Conservation (phyloP, 352 stramenopile species). For the Halophytophthora polymorphica region DNA sequence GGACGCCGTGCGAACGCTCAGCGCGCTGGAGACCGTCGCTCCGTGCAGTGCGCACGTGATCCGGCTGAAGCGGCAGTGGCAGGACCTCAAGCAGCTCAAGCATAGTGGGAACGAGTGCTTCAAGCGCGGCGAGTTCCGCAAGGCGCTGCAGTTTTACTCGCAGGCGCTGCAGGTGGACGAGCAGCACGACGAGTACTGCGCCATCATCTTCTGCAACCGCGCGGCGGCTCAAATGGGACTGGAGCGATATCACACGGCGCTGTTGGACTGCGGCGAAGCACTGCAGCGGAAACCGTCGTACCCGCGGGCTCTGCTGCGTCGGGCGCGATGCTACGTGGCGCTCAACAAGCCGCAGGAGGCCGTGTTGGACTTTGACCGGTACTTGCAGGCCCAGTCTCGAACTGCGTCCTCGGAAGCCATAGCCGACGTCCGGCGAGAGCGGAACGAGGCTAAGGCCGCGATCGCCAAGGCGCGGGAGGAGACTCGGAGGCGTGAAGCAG, state of each 20-base stretch:
- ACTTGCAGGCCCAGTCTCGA: constrained; percentile 44
- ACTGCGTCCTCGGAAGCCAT: constrained; percentile 18
- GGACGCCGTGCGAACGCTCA: constrained; percentile 49
- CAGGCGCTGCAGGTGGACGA: constrained; percentile 63
- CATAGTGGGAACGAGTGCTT: constrained; percentile 68
- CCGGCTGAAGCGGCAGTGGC: constrained; percentile 58
- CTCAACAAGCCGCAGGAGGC: constrained; percentile 58
- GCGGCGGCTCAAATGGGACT: constrained; percentile 78
- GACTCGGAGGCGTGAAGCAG: constrained; percentile 30
- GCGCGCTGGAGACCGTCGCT: constrained; percentile 54
- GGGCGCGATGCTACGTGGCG: constrained; percentile 65
- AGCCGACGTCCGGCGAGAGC: constrained; percentile 43
- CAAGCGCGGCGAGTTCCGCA: constrained; percentile 48
- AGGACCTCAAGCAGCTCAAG: constrained; percentile 69
- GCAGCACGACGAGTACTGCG: constrained; percentile 69
- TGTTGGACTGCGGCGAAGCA: constrained; percentile 74
- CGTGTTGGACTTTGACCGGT: constrained; percentile 74
- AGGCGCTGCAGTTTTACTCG: constrained; percentile 57
- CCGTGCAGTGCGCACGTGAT: constrained; percentile 74
- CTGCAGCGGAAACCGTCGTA: constrained; percentile 62
- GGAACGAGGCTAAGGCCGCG: constrained; percentile 39
- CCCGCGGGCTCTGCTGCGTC: constrained; percentile 52
- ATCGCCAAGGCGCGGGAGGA: constrained; percentile 46
- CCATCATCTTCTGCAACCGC: constrained; percentile 80
- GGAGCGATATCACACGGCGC: constrained; percentile 54